These are phyloP conservation scores for Sonneratia alba DNA, from an alignment of 345 rosid genomes.

Conservation along the genomic window DNA sequence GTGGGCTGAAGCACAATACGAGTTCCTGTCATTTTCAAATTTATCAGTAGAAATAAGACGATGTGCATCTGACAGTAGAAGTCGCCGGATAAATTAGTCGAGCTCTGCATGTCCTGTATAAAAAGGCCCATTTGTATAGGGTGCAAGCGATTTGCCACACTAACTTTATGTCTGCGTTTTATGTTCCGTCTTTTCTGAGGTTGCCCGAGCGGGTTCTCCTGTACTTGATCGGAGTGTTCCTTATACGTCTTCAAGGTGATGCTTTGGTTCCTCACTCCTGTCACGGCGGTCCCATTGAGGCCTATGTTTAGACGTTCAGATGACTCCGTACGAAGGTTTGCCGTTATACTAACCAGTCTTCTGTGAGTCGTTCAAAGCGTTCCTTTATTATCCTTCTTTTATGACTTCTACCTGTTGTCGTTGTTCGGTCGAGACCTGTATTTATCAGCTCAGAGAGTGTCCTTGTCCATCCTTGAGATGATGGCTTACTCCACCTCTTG, in stretches of 20 bases:
- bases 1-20: not conserved
- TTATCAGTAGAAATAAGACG: not conserved
- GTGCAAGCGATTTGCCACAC: too few species aligned
- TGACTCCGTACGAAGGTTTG: too few species aligned
- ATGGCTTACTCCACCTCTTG: too few species aligned
- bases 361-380: too few species aligned
- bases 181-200: not conserved
- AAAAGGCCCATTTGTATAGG: too few species aligned
- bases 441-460: too few species aligned
- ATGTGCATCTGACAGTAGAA: not conserved
- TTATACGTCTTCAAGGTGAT: not conserved
- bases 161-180: not conserved
- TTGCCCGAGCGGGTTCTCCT: not conserved
- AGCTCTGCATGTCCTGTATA: too few species aligned
- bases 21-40: not conserved
- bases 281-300: not conserved
- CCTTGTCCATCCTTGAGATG: too few species aligned
- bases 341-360: too few species aligned
- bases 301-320: not conserved
- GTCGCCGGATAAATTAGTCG: not conserved
- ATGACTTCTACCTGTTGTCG: too few species aligned
- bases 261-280: not conserved
- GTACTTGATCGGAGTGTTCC: not conserved
- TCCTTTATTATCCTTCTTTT: too few species aligned
- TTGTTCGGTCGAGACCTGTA: too few species aligned